Evolutionary conservation across 2,329 filamentous ascomycete species (phyloP), one percentile per base, ranked within the genome.

Genomic region (Ophiocordyceps camponoti-floridani): DNA sequence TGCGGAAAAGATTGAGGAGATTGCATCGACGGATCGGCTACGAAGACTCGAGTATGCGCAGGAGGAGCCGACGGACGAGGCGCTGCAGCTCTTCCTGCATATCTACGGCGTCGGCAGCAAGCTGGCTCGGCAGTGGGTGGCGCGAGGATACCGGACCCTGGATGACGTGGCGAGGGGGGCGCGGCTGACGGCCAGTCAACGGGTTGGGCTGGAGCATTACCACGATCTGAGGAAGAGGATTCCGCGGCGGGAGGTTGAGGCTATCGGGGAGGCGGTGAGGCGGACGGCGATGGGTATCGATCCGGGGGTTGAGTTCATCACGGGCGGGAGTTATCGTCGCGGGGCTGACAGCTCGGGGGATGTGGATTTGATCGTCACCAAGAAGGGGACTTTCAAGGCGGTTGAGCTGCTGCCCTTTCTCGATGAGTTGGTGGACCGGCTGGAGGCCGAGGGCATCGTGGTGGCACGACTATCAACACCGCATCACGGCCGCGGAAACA

Each of bases 1-100:
- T 1, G 87, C 87, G 0, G 68, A 73, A 26, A 94, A 94, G 59
- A 91, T 96, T 49, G 84, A 91, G 53, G 89, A 95, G 56, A 94
- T 95, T 40, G 84, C 77, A 2, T 68, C 70, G 37, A 94, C 85
- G 0, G 73, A 85, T 53, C 68, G 70, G 26, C 71, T 95, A 1
- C 73, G 73, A 40, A 73, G 81, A 35, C 69, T 95, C 0, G 82
- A 94, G 31, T 76, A 79, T 52, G 75, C 82, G 0, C 72, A 73
- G 45, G 61, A 69, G 3, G 82, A 93, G 42, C 75, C 81, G 0
- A 66, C 70, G n/a, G 77, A 86, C 49, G 62, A 69, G 14, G 62
- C 75, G 0, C 62, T 94, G 1, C 74, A 79, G 46, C 58, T 75
- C 0, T 95, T 95, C 54, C 67, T 85, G 23, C 73, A 77, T 0